phyloP scores from a whole-genome alignment of 2,329 filamentous ascomycete genomes.

The Pseudonectria buxi region DNA sequence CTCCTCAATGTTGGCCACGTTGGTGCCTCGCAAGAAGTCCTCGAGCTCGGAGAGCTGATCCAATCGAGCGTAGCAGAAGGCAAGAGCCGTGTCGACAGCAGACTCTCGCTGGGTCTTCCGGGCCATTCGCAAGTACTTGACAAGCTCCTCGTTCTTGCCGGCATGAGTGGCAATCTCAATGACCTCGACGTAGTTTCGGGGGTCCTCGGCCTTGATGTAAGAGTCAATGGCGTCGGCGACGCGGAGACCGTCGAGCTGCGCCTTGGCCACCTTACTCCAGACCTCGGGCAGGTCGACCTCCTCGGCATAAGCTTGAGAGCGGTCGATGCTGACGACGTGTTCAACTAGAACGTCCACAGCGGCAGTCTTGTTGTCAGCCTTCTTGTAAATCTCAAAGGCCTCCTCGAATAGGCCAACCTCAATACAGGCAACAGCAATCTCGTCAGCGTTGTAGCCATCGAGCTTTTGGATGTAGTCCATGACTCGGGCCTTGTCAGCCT shows the following conservation, averaged over 20 bases:
- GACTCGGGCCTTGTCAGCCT: slow-evolving; percentile 89
- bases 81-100: slow-evolving; percentile 85
- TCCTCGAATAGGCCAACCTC: slow-evolving; percentile 94
- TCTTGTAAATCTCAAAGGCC: slow-evolving; percentile 98
- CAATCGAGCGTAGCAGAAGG: slow-evolving; percentile 87
- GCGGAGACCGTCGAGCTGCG: slow-evolving; percentile 90
- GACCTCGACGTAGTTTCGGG: slow-evolving; percentile 89
- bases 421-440: slow-evolving; percentile 89
- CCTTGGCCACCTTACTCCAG: slow-evolving; percentile 98
- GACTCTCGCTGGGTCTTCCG: slow-evolving; percentile 94
- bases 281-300: slow-evolving; percentile 90
- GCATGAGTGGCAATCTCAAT: slow-evolving; percentile 94
- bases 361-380: slow-evolving; percentile 80
- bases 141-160: slow-evolving; percentile 94
- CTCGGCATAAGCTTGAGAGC: slow-evolving; percentile 91
- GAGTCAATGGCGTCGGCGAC: slow-evolving; percentile 91
- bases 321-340: slow-evolving; percentile 95
- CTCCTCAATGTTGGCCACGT: slow-evolving; percentile 92
- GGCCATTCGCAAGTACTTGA: slow-evolving; percentile 95
- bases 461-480: slow-evolving; percentile 96
- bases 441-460: slow-evolving; percentile 81
- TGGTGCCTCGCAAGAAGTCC: slow-evolving; percentile 88
- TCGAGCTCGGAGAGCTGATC: slow-evolving; percentile 90
- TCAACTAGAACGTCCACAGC: slow-evolving; percentile 92
- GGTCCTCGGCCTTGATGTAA: slow-evolving; percentile 91